A percentile compares a stretch with the other conserved stretches of the same genome.
Evolutionary conservation across 257 asterid genomes (phyloP).

Genomic region (Haberlea rhodopensis): DNA sequence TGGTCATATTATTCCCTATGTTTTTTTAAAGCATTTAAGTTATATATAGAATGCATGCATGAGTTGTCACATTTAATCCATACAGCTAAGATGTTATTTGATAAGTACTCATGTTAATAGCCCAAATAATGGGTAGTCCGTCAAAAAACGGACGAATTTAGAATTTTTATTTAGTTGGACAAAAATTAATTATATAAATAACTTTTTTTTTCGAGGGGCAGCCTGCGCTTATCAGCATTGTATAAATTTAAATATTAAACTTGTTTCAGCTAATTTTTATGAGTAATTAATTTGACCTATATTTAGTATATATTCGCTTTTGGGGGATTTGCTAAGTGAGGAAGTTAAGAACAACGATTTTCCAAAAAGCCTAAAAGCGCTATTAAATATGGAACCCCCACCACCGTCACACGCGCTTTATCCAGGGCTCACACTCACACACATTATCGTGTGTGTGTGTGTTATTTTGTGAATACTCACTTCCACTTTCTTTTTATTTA

Average conservation of each 20-base stretch:
- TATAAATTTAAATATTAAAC: no score
- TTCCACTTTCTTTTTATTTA: slow-evolving; percentile 5
- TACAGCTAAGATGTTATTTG: neutral
- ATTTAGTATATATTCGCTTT: slow-evolving; percentile 34
- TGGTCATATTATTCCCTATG: neutral
- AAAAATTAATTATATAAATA: no score
- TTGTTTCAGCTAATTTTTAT: no score
- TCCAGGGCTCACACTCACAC: neutral
- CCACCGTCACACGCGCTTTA: slow-evolving; percentile 31
- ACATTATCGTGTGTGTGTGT: neutral
- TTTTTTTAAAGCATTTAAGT: neutral
- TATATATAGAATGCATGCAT: neutral
- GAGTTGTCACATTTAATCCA: neutral
- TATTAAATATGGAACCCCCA: slow-evolving; percentile 33
- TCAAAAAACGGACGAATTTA: no score
- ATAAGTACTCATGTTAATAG: neutral
- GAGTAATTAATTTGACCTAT: no score
- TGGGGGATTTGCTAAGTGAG: slow-evolving; percentile 44
- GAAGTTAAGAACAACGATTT: slow-evolving; percentile 49
- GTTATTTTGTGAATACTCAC: neutral
- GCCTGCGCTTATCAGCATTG: no score
- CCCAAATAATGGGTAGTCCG: neutral
- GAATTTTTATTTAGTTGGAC: no score
- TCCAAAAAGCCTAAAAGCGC: slow-evolving; percentile 30
- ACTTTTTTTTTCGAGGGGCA: no score